Percentiles rank a stretch among this genome's conserved stretches.
These are phyloP conservation scores for Amaranthus palmeri DNA, from an alignment of 148 eudicot species.

Conservation along the genomic window DNA sequence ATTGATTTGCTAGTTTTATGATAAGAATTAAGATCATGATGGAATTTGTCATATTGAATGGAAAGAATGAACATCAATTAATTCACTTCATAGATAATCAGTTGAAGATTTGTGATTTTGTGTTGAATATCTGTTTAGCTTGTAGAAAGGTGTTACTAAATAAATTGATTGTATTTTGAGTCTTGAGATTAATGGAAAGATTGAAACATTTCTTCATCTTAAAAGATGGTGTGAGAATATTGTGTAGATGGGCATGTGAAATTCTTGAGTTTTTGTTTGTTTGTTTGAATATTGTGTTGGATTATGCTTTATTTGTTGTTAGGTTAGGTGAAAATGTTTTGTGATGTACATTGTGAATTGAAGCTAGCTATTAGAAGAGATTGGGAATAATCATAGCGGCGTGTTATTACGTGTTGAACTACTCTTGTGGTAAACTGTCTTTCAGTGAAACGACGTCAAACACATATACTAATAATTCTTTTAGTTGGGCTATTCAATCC, in stretches of 20 bases:
- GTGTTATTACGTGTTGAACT: neutral
- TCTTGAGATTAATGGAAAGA: too few species aligned
- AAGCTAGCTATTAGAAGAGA: neutral
- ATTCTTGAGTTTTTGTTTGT: neutral
- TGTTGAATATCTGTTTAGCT: neutral
- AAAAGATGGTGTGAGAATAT: neutral
- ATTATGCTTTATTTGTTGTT: neutral
- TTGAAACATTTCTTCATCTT: too few species aligned
- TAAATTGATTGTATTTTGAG: too few species aligned
- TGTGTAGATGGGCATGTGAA: neutral
- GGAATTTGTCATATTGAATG: neutral
- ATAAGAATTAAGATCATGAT: slow-evolving; percentile 11
- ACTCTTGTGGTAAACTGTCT: too few species aligned
- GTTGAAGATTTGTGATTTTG: neutral
- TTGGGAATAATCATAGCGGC: neutral
- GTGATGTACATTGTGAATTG: too few species aligned
- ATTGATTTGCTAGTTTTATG: neutral
- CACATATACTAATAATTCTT: too few species aligned
- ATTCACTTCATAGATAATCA: slow-evolving; percentile 2
- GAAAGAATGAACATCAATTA: neutral
- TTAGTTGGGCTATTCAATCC: too few species aligned
- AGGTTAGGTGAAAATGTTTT: neutral
- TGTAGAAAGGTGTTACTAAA: too few species aligned
- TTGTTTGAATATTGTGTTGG: neutral
- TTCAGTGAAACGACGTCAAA: too few species aligned